Conservation (phyloP, 768 basidiomycete genomes). For the Russula earlei region DNA sequence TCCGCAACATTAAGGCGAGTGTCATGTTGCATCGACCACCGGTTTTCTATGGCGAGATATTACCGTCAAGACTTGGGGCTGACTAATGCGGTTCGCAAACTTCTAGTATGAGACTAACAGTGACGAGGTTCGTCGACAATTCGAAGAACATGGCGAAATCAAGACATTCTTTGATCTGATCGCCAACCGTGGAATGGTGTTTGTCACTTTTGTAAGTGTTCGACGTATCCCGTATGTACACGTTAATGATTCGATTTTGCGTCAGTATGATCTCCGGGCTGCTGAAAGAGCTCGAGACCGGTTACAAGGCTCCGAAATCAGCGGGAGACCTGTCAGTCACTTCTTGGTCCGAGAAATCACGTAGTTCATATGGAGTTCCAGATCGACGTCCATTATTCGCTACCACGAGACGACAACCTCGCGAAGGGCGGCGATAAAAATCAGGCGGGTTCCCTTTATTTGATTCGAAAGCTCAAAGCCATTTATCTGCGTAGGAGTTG, state of each 20-base stretch:
- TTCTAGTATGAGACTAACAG: constrained; percentile 82
- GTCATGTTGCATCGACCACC: constrained; percentile 4
- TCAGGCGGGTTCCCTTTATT: constrained; percentile 42
- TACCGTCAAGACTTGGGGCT: constrained; percentile 4
- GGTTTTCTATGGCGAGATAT: background rate
- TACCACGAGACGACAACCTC: constrained; percentile 70
- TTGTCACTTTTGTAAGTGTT: constrained; percentile 89
- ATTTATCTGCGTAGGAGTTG: constrained; percentile 39
- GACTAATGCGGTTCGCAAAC: constrained; percentile 2
- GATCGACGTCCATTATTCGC: constrained; percentile 98
- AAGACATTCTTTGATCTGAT: constrained; percentile 97
- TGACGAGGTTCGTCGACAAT: constrained; percentile 71
- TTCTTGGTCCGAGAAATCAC: background rate
- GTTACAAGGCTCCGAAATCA: constrained; percentile 82
- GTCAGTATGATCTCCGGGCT: constrained; percentile 83
- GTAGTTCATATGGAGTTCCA: constrained; percentile 27
- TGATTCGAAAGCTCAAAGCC: background rate
- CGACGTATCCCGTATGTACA: background rate
- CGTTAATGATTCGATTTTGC: background rate
- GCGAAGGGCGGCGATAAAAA: constrained; percentile 69
- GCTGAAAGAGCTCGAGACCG: constrained; percentile 88
- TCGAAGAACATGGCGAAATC: constrained; percentile 92
- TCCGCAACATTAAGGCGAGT: constrained; percentile 97
- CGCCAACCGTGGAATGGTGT: constrained; percentile 94
- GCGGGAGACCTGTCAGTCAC: constrained; percentile 75